A percentile compares a stretch with the other conserved stretches of the same genome.
These are phyloP conservation scores for Aureobasidium uvarum DNA, from an alignment of 2,329 filamentous ascomycete species.

Conservation along the genomic window DNA sequence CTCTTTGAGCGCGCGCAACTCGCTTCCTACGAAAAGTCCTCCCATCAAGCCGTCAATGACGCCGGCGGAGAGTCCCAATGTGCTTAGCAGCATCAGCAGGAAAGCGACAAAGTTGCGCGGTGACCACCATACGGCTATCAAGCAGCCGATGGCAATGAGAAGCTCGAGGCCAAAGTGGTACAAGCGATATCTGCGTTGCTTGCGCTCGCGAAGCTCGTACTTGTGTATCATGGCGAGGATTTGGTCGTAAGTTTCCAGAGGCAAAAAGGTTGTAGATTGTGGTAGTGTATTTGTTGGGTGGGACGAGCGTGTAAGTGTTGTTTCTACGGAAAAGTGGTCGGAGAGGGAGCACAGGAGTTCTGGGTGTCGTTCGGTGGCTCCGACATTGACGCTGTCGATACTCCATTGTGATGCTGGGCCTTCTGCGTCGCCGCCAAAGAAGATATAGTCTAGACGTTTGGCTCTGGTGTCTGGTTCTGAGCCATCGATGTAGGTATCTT, in stretches of 20 bases:
- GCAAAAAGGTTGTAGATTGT: conserved; percentile 25
- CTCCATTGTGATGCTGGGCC: conserved; percentile 58
- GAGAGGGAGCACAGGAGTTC: conserved; percentile 80
- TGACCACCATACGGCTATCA: conserved; percentile 83
- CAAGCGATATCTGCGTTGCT: conserved; percentile 69
- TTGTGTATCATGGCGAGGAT: conserved; percentile 68
- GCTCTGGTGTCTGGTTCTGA: conserved; percentile 67
- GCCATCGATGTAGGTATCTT: conserved; percentile 63
- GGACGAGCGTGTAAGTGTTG: conserved; percentile 56
- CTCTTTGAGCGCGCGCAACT: conserved; percentile 79
- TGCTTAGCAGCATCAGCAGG: conserved; percentile 73
- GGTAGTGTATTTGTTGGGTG: not conserved
- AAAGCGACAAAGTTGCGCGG: conserved; percentile 75
- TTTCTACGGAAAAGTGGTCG: conserved; percentile 90
- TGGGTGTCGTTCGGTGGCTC: conserved; percentile 79
- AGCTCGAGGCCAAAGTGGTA: conserved; percentile 70
- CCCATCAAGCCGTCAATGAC: conserved; percentile 83
- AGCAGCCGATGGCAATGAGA: conserved; percentile 67
- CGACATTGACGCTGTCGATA: conserved; percentile 68
- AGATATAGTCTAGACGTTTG: conserved; percentile 95
- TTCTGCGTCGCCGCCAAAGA: conserved; percentile 56
- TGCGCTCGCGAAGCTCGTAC: conserved; percentile 68
- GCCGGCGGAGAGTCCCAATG: conserved; percentile 72
- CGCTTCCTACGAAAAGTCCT: conserved; percentile 79
- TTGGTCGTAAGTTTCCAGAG: conserved; percentile 57